Base-by-base conservation (phyloP, 352 stramenopile species). In the Pythium brachiatum region DNA sequence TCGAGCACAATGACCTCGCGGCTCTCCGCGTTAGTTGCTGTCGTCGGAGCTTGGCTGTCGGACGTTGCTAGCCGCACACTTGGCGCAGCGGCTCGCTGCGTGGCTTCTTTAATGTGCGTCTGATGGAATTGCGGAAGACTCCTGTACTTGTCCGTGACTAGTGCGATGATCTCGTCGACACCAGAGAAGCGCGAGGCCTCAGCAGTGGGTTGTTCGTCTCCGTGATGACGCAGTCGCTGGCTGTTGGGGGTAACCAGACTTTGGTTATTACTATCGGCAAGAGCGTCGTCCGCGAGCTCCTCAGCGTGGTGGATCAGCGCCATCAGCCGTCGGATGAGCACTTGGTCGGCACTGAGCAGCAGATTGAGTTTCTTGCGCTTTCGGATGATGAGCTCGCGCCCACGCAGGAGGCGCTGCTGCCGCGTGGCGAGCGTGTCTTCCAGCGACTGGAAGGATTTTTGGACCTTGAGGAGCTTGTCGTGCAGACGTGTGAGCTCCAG, bases 361-460 rank as follows among this genome's bases (percentile, higher is more conserved):
- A 73, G 31, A 26, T 83, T 86, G 52, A 86, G 64, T 12, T 73
- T 74, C 56, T 84, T 83, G 13, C 78, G 75, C 46, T 82, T 70
- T 26, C 72, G 75, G 27, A 84, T 84, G 66, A 75, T 79, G 0
- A 66, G 62, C 48, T 83, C 78, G 18, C 75, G 73, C 26, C 75
- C 73, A 7, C 66, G 62, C 13, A 81, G 61, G 12, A 86, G 47
- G 11, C 68, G 63, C 15, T 73, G 66, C 55, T 84, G 73, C 1
- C 73, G 62, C 23, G 62, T 68, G 1, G 23, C 47, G n/a, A 86
- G 70, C 31, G 75, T 79, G 31, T 63, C 67, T 15, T 83, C 60
- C 0, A 86, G 64, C 5, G 66, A 53, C 12, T 38, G 9, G 3
- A 84, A 52, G 3, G 75, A 73, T 5, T 25, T 57, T 12, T 64